Conservation (phyloP, 352 stramenopile genomes). For the Pythium grandisporangium region DNA sequence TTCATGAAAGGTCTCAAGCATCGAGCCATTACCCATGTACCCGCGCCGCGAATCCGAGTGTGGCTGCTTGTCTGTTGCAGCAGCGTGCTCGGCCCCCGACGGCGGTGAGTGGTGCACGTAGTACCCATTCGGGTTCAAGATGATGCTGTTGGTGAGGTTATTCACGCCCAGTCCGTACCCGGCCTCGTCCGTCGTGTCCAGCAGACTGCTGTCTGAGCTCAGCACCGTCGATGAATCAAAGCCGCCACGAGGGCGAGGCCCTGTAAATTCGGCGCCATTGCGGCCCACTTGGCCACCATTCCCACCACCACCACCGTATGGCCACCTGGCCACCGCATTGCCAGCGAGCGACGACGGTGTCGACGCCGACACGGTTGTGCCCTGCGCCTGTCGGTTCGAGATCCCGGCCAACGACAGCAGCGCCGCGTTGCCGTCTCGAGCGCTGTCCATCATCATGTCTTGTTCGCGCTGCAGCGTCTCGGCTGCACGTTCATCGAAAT, state of each 20-base stretch:
- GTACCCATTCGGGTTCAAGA: constrained; percentile 56
- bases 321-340: too few relatives aligned
- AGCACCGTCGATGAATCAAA: too few relatives aligned
- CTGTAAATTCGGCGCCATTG: too few relatives aligned
- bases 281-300: too few relatives aligned
- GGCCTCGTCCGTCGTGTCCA: too few relatives aligned
- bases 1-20: constrained; percentile 52
- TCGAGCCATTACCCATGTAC: constrained; percentile 25
- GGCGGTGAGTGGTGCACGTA: constrained; percentile 35
- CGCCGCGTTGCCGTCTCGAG: constrained; percentile 2
- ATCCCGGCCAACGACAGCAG: constrained; percentile 10
- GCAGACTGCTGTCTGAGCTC: constrained; percentile 25
- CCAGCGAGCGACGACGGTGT: too few relatives aligned
- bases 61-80: too few relatives aligned
- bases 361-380: constrained; percentile 26
- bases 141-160: constrained; percentile 47
- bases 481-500: constrained; percentile 13
- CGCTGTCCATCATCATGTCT: constrained; percentile 10
- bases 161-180: constrained; percentile 17
- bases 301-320: too few relatives aligned
- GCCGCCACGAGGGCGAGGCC: too few relatives aligned
- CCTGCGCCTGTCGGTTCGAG: constrained; percentile 19
- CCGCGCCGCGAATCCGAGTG: too few relatives aligned
- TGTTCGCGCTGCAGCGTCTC: constrained; percentile 9
- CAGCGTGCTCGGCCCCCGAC: too few relatives aligned